phyloP scores from a whole-genome alignment of 345 rosid genomes.

The Lumnitzera racemosa region DNA sequence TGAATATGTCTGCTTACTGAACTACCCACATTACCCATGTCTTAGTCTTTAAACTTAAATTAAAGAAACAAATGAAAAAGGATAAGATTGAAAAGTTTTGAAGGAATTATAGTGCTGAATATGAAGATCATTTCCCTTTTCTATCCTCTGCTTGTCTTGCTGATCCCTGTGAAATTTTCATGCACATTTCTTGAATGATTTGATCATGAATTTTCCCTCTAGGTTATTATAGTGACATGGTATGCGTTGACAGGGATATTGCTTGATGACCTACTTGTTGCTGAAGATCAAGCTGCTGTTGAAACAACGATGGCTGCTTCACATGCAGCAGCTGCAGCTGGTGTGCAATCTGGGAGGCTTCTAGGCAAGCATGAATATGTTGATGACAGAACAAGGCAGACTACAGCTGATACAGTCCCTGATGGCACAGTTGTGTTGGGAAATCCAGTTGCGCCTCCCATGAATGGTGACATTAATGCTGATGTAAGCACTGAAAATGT shows the following conservation, averaged over 20 bases:
- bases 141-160: not conserved
- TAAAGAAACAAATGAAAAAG: too few species aligned
- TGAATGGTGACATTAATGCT: conserved; percentile 85
- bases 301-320: conserved; percentile 90
- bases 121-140: too few species aligned
- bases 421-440: conserved; percentile 84
- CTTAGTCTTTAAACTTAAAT: too few species aligned
- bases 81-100: too few species aligned
- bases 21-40: too few species aligned
- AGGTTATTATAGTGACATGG: too few species aligned
- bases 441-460: conserved; percentile 90
- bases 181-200: too few species aligned
- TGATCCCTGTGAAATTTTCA: not conserved
- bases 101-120: too few species aligned
- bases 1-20: too few species aligned
- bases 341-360: conserved; percentile 39
- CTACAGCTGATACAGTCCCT: conserved; percentile 43
- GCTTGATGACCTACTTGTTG: conserved; percentile 95
- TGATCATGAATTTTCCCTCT: too few species aligned
- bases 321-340: conserved; percentile 87
- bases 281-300: conserved; percentile 93
- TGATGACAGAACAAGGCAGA: conserved; percentile 68
- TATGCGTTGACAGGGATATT: conserved; percentile 49
- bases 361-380: conserved; percentile 61
- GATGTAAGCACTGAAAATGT: conserved; percentile 96